A percentile compares a stretch with the other conserved stretches of the same genome.
Conservation (phyloP, 2,329 filamentous ascomycete species). For the Aspergillus terreus region DNA sequence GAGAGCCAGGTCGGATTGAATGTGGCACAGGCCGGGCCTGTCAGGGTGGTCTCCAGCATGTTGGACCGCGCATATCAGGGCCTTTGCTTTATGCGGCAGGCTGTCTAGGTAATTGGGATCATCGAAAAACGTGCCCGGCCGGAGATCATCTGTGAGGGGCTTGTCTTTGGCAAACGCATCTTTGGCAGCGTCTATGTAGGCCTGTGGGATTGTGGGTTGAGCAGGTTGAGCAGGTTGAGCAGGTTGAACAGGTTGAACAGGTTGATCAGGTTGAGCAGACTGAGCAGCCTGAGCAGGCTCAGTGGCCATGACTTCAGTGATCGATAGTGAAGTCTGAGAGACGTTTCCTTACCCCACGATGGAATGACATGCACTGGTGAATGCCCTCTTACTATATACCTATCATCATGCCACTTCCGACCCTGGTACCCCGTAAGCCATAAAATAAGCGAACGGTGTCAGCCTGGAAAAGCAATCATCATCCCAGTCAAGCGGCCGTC, state of each 20-base stretch:
- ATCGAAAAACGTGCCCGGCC: conserved; percentile 2
- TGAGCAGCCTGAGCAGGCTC: neutral
- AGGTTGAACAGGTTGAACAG: no score
- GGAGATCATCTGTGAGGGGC: neutral
- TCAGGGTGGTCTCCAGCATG: conserved; percentile 1
- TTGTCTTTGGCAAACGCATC: conserved; percentile 1
- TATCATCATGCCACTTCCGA: no score
- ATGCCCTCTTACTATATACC: no score
- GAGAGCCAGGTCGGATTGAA: conserved; percentile 1
- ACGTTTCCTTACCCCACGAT: no score
- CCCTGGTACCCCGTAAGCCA: no score
- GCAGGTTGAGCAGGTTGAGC: no score
- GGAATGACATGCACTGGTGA: neutral
- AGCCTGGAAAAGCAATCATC: neutral
- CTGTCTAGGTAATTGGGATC: conserved; percentile 1
- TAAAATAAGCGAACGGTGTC: neutral
- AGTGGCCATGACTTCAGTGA: neutral
- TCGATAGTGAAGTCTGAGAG: neutral
- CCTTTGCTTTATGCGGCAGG: neutral
- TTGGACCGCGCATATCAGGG: conserved; percentile 3
- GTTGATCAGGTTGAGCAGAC: no score
- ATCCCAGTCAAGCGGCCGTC: no score
- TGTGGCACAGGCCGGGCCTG: conserved; percentile 1
- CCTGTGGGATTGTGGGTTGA: neutral
- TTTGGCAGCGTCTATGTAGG: conserved; percentile 3